Evolutionary conservation across 805 yeast species (phyloP).

Genomic region (Diddensiella santjacobensis): DNA sequence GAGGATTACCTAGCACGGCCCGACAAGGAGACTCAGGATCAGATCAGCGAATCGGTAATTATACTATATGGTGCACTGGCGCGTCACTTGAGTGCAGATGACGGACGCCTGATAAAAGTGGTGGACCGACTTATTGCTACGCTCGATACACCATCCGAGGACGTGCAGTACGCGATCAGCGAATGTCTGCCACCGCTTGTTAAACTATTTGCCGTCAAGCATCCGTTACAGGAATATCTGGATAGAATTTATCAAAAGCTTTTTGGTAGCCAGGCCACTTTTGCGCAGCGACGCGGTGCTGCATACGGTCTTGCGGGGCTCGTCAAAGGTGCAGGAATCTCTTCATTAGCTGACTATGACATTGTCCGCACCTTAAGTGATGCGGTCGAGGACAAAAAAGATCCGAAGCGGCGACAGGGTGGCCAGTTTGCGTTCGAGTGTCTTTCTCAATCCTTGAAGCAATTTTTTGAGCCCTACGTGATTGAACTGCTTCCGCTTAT

Average conservation of each 20-base stretch:
- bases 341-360: slow-evolving; percentile 69
- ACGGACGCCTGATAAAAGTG: slow-evolving; percentile 58
- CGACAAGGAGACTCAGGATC: slow-evolving; percentile 50
- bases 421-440: slow-evolving; percentile 85
- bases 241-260: slow-evolving; percentile 58
- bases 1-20: slow-evolving; percentile 48
- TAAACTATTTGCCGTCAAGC: slow-evolving; percentile 39
- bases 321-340: slow-evolving; percentile 84
- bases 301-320: slow-evolving; percentile 96
- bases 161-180: slow-evolving; percentile 83
- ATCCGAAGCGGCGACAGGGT: slow-evolving; percentile 72
- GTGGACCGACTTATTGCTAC: slow-evolving; percentile 69
- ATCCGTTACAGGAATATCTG: slow-evolving; percentile 47
- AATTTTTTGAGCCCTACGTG: slow-evolving; percentile 89
- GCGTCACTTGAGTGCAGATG: slow-evolving; percentile 67
- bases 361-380: slow-evolving; percentile 69
- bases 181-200: slow-evolving; percentile 85
- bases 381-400: slow-evolving; percentile 85
- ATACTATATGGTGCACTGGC: slow-evolving; percentile 90
- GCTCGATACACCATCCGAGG: slow-evolving; percentile 81
- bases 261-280: slow-evolving; percentile 45
- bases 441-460: slow-evolving; percentile 69
- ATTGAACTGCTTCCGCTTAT: slow-evolving; percentile 81
- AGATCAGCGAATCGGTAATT: slow-evolving; percentile 72
- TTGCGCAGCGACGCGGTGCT: slow-evolving; percentile 75